phyloP scores from a whole-genome alignment of 371 early-diverging fungal genomes.

The Mucor velutinosus region DNA sequence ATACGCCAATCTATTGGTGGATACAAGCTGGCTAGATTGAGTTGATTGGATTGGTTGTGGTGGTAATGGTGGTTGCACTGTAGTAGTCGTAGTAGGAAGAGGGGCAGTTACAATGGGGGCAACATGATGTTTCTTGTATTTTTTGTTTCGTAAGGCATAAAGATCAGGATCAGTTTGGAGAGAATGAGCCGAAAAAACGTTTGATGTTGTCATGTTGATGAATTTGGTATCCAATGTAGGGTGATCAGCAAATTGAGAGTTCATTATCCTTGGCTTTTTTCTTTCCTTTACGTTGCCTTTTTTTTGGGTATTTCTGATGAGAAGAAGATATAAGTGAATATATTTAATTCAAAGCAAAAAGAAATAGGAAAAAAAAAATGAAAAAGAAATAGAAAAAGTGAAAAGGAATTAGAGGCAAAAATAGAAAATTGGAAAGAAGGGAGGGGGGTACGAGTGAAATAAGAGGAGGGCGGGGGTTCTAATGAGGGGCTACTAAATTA shows the following conservation, averaged over 20 bases:
- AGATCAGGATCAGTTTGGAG: constrained; percentile 42
- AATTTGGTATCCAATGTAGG: constrained; percentile 2
- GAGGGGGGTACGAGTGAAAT: neutral
- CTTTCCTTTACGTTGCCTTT: neutral
- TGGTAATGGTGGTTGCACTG: neutral
- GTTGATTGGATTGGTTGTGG: neutral
- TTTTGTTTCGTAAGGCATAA: constrained; percentile 33
- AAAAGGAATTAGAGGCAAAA: constrained; percentile 1
- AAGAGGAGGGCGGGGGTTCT: constrained; percentile 6
- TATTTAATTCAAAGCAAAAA: neutral
- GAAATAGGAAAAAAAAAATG: neutral
- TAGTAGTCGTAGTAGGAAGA: neutral
- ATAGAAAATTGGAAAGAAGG: constrained; percentile 5
- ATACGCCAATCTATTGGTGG: constrained; percentile 40
- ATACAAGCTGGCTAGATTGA: constrained; percentile 17
- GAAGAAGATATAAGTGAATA: neutral
- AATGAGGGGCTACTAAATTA: constrained; percentile 9
- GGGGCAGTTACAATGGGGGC: neutral
- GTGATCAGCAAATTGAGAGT: neutral
- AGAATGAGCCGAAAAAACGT: constrained; percentile 9
- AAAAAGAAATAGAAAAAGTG: constrained; percentile 12
- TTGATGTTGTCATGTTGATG: neutral
- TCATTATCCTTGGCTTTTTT: neutral
- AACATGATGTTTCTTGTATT: constrained; percentile 13
- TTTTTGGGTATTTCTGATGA: neutral